These are phyloP conservation scores for Cyphellophora attinorum DNA, from an alignment of 2,329 filamentous ascomycete genomes.

Conservation along the genomic window DNA sequence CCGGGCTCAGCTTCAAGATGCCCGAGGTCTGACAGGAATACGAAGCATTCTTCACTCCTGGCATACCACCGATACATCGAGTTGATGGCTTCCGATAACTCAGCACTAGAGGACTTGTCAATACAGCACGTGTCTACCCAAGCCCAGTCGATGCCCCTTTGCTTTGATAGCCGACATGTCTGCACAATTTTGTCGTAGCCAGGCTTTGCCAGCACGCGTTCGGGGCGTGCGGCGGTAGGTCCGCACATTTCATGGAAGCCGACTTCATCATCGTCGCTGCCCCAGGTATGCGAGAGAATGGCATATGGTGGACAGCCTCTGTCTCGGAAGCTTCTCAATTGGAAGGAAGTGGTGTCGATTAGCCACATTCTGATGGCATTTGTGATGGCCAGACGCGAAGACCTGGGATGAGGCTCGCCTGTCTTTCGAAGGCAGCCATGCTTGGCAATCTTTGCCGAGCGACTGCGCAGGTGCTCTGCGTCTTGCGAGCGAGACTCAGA, in stretches of 20 bases:
- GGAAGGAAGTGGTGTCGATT: too few relatives aligned
- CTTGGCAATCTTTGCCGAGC: too few relatives aligned
- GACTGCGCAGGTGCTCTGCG: too few relatives aligned
- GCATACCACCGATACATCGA: slow-evolving; percentile 18
- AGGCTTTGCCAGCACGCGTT: not conserved
- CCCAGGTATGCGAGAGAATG: slow-evolving; percentile 21
- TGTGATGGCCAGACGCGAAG: too few relatives aligned
- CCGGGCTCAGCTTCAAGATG: too few relatives aligned
- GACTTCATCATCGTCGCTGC: not conserved
- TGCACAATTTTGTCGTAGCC: not conserved
- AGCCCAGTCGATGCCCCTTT: slow-evolving; percentile 1
- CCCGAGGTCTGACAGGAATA: slow-evolving; percentile 15
- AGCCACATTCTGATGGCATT: too few relatives aligned
- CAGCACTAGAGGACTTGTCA: slow-evolving; percentile 15
- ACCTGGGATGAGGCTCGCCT: too few relatives aligned
- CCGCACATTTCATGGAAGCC: not conserved
- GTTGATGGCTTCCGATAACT: slow-evolving; percentile 16
- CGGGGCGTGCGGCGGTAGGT: not conserved
- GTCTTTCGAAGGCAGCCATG: too few relatives aligned
- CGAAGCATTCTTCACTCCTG: slow-evolving; percentile 3
- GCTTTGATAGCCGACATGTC: not conserved
- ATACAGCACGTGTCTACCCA: slow-evolving; percentile 20
- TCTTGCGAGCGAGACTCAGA: too few relatives aligned
- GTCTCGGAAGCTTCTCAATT: too few relatives aligned
- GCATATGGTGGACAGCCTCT: slow-evolving; percentile 17